A percentile compares a stretch with the other conserved stretches of the same genome.
These are phyloP conservation scores for Epicoccum nigrum DNA, from an alignment of 2,329 filamentous ascomycete genomes.

Conservation along the genomic window DNA sequence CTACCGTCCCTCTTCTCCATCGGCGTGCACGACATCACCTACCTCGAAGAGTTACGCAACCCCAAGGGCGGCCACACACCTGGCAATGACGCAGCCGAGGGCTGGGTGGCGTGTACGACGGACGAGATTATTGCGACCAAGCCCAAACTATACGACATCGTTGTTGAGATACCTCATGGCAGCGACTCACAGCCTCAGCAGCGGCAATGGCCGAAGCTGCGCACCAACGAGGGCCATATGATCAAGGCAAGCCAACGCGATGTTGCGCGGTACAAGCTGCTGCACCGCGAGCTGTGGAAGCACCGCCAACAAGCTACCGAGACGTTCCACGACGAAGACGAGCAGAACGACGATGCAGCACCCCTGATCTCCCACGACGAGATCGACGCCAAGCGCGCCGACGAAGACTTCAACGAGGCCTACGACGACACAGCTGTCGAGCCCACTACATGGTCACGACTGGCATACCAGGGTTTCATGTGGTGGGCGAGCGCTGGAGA, in stretches of 20 bases:
- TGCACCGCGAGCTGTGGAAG: slow-evolving; percentile 45
- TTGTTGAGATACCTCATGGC: slow-evolving; percentile 78
- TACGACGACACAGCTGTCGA: slow-evolving; percentile 56
- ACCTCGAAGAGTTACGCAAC: slow-evolving; percentile 66
- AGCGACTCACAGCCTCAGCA: slow-evolving; percentile 58
- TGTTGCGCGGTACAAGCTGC: slow-evolving; percentile 68
- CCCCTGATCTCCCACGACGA: slow-evolving; percentile 32
- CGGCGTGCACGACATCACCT: slow-evolving; percentile 89
- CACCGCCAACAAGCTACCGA: slow-evolving; percentile 34
- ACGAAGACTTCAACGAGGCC: slow-evolving; percentile 45
- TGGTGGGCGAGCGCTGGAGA: slow-evolving; percentile 90
- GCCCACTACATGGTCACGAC: slow-evolving; percentile 68
- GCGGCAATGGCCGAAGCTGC: slow-evolving; percentile 78
- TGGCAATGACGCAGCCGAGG: slow-evolving; percentile 57
- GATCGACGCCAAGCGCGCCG: slow-evolving; percentile 35
- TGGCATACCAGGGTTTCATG: slow-evolving; percentile 83
- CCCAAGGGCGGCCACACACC: slow-evolving; percentile 42
- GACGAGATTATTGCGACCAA: slow-evolving; percentile 92
- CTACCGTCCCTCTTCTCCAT: slow-evolving; percentile 88
- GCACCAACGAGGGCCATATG: slow-evolving; percentile 64
- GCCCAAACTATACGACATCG: slow-evolving; percentile 83
- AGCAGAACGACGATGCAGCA: slow-evolving; percentile 31
- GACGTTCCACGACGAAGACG: slow-evolving; percentile 29
- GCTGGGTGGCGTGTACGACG: slow-evolving; percentile 95
- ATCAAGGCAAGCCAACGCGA: slow-evolving; percentile 91